These are phyloP conservation scores for Cinnamomum micranthum DNA, from an alignment of 164 flowering plant species.

Conservation along the genomic window DNA sequence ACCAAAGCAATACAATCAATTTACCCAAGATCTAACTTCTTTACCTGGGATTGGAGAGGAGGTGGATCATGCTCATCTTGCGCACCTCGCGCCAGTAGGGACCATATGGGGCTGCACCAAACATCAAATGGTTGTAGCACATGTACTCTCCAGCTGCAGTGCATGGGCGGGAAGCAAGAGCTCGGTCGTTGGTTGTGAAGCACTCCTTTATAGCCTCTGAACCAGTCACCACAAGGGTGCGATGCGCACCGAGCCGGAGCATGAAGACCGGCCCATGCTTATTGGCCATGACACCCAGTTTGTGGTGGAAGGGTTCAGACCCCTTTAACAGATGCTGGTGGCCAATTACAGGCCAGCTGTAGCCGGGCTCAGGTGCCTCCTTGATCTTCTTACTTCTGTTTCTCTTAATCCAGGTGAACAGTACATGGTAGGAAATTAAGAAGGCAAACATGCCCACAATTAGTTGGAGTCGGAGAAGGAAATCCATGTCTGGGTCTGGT, in stretches of 20 bases:
- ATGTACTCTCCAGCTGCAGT: background rate
- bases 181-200: constrained; percentile 11
- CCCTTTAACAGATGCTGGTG: constrained; percentile 5
- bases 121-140: background rate
- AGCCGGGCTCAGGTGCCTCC: constrained; percentile 1
- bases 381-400: background rate
- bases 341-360: constrained; percentile 9
- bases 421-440: background rate
- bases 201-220: background rate
- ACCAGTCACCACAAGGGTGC: background rate
- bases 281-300: background rate
- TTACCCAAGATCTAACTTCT: no score
- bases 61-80: background rate
- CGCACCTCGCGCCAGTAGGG: constrained; percentile 9
- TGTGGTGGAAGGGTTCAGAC: background rate
- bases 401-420: background rate
- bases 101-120: constrained; percentile 5
- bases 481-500: background rate
- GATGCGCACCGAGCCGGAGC: constrained; percentile 2
- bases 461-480: background rate
- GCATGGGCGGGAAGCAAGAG: background rate
- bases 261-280: constrained; percentile 6
- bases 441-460: background rate
- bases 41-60: background rate
- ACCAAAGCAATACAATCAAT: no score